Evolutionary conservation across 495 filamentous ascomycete species (phyloP), one percentile per base, ranked within the genome.

Genomic region (Penicillium ucsense): DNA sequence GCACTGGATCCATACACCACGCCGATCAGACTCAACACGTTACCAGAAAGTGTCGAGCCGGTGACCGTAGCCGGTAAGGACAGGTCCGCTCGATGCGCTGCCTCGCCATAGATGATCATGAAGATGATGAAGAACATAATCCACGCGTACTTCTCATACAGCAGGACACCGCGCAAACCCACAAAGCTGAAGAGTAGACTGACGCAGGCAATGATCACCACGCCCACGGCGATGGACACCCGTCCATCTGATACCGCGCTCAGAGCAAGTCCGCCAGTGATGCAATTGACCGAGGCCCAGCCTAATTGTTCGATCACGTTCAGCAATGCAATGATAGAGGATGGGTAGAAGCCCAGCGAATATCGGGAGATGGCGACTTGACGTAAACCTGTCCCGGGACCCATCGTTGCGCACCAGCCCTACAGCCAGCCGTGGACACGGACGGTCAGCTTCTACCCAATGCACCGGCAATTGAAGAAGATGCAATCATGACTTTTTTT

Each of bases 371-470:
- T 65, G 84, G 86, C 30, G 81, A 96, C 63, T 61, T 96, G 47
- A 83, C 91, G 35, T 78, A 91, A 60, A 81, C 90, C 30, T 78
- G 84, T 45, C 82, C 85, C 57, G 85, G 90, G 89, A 70, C 82
- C 31, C 88, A 96, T 61, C 6, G 58, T 62, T 11, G 64, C 64
- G 41, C 69, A 76, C 51, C 53, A 65, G 30, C 59, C 56, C 59
- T 62, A 53, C 12, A 31, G 31, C 31, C 38, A 30, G n/a, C 27
- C 10, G 32, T 11, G 34, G 46, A 39, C 5, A 39, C 6, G 2
- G 34, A 32, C 28, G 28, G 8, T 41, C 28, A 41, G 39, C 28
- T 5, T 5, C 8, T n/a, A 10, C 2, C 27, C 39, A 29, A 29
- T 7, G 36, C 36, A 39, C 11, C 2, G 20, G 30, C 3, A 40